Base-by-base conservation (phyloP, 805 yeast genomes). In the Zygosaccharomyces lentus region DNA sequence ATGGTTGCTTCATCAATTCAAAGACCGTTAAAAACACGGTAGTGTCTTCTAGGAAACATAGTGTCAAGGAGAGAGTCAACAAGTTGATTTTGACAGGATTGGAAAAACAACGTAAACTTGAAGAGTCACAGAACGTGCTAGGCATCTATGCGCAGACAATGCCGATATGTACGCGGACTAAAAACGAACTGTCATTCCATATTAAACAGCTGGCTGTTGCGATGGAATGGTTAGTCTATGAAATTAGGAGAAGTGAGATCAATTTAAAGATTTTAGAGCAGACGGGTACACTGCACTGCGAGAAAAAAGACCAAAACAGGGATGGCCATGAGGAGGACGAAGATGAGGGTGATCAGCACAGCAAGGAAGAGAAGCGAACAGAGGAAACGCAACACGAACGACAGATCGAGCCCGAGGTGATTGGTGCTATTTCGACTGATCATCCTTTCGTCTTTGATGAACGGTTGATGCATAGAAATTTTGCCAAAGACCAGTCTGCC, bases 221-320 rank as follows among this genome's bases (percentile, higher is more conserved):
- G 49, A 59, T 81, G 37, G 82, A 80, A 48, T 76, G 81, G 79
- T 61, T 75, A 30, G 73, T 80, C 72, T 74, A 74, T 47, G 84
- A 82, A 47, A 62, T 73, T 10, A 70, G 74, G 45, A 69, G 77
- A 39, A 68, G 71, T 37, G 61, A 61, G 21, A 67, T 72, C 21
- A 75, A 75, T 57, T 51, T 66, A 12, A 63, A 62, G 30, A 61
- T 75, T 16, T 43, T 60, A n/a, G 47, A 42, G 30, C 49, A 50
- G 26, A 38, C 50, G 34, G 39, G 34, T 17, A 17, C 39, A 9
- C 39, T 31, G 21, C 45, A 45, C 17, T 2, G 42, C 16, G 17
- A 15, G 15, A 9, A 26, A 26, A 13, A 23, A 5, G 4, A 38
- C 32, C 34, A 16, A 9, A 21, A 26, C 21, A 21, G 13, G 19